phyloP scores from a whole-genome alignment of 2,329 filamentous ascomycete genomes.

The Grosmannia clavigera region DNA sequence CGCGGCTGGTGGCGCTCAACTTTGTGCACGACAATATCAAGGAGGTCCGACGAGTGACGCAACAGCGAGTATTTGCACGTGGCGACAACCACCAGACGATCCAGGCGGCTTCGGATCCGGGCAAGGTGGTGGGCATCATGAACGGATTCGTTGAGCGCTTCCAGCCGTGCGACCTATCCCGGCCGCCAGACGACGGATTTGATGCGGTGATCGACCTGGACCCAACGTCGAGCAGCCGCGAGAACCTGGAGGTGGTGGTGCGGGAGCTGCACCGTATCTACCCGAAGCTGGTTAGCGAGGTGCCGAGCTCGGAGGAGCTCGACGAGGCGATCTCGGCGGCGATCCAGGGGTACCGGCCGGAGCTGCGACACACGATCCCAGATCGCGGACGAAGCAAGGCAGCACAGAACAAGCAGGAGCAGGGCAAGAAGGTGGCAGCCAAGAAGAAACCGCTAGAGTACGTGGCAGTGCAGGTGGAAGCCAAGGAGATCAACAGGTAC shows the following conservation, averaged over 20 bases:
- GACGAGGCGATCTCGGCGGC: constrained; percentile 69
- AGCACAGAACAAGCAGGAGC: constrained; percentile 15
- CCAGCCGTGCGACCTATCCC: constrained; percentile 57
- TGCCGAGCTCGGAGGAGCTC: constrained; percentile 62
- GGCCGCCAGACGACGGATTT: constrained; percentile 67
- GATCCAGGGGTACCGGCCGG: constrained; percentile 63
- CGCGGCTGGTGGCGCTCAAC: constrained; percentile 72
- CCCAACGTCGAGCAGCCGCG: constrained; percentile 60
- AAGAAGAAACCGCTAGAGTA: constrained; percentile 43
- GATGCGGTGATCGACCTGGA: constrained; percentile 79
- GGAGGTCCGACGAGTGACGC: constrained; percentile 61
- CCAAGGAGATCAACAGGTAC: constrained; percentile 31
- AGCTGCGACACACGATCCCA: constrained; percentile 63
- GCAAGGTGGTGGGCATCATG: constrained; percentile 83
- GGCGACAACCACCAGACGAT: constrained; percentile 98
- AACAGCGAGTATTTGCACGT: constrained; percentile 64
- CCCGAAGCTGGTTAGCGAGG: constrained; percentile 57
- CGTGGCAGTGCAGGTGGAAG: constrained; percentile 37
- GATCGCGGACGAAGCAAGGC: constrained; percentile 35
- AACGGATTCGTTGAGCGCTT: constrained; percentile 83
- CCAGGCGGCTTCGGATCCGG: constrained; percentile 60
- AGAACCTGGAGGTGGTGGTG: constrained; percentile 74
- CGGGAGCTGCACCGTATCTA: constrained; percentile 61
- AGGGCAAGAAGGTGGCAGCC: constrained; percentile 19
- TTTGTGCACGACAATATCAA: constrained; percentile 74